Base-by-base conservation (phyloP, 2,329 filamentous ascomycete genomes). In the Parafenestella ontariensis region DNA sequence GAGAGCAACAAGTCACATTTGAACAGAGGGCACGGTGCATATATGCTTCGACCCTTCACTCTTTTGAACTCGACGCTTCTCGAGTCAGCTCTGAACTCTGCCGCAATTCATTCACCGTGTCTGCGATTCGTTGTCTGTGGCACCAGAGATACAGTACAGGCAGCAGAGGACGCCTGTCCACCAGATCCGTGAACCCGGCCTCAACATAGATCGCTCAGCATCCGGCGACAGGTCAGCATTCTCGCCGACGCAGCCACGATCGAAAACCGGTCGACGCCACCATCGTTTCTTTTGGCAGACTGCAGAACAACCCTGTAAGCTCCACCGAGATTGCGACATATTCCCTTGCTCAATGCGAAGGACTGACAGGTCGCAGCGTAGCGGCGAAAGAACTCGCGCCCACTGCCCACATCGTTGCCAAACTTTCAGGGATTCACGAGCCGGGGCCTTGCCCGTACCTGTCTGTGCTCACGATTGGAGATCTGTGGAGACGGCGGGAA, bases 401-500 rank as follows among this genome's bases (percentile, higher is more conserved):
- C 60, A 66, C 64, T 64, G 62, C 65, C 62, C 65, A 68, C 65
- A 65, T 71, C 61, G 65, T 64, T 69, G 58, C 54, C 52, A 66
- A 59, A 56, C 56, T 58, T 58, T 54, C 64, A 65, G 64, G 68
- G 55, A 65, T 47, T 56, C 40, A 57, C 52, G 49, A 61, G 56
- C 58, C 52, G 64, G 65, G 61, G 56, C 58, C 55, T 50, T 49
- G 46, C 52, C 56, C 56, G 62, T 65, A 59, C 64, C 65, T 71
- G 71, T 70, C 70, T 64, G 71, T 72, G 69, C 70, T 66, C 50
- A 5, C 56, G 64, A 69, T 69, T 70, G 58, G 61, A 73, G 67
- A 72, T 74, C 70, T 73, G 69, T 71, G 72, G 68, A 69, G 72
- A 68, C 67, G 46, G 53, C 65, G 68, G 70, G 64, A 75, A 72